Evolutionary conservation across 164 flowering plant genomes (phyloP), one percentile per base, ranked within the genome.

Genomic region (Annona cherimola): DNA sequence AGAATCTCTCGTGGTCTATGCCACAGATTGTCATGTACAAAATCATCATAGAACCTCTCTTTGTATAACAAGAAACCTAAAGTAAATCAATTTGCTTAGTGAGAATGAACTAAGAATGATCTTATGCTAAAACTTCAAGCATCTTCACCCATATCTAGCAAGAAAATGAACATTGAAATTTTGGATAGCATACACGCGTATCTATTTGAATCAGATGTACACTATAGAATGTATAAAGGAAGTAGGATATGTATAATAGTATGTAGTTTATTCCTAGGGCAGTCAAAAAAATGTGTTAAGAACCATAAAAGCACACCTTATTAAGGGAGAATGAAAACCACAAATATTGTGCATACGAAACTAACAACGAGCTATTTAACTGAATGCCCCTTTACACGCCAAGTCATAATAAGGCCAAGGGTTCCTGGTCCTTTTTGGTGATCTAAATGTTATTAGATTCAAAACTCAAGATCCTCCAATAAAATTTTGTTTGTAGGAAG

Each of bases 111-210:
- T 96, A n/a, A 92, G 84, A 71, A 44, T 97, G 81, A 73, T 92
- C 96, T 0, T 97, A 89, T 3, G 97, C 92, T 81, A 94, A 79
- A 62, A 94, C 86, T 84, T 94, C 94, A 42, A 95, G 89, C 42
- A 96, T 87, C 82, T 94, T 94, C 73, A 94, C 97, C 98, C 97
- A 90, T 70, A 92, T 84, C 97, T 94, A 91, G 73, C 41, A n/a
- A 50, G 14, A 44, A 71, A 73, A 20, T 35, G n/a, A 68, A 43
- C 8, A 35, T 42, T 66, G n/a, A 26, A 4, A 26, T 66, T 43
- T 44, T 3, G 4, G n/a, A 35, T 39, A 18, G n/a, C 61, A 54
- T 69, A 12, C 5, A 5, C 11, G 43, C 16, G 5, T 8, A 39
- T 39, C 2, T 4, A 43, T 39, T 46, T 55, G 45, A 26, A 50